Conservation (phyloP, 768 basidiomycete genomes). For the Lactifluus subvellereus region DNA sequence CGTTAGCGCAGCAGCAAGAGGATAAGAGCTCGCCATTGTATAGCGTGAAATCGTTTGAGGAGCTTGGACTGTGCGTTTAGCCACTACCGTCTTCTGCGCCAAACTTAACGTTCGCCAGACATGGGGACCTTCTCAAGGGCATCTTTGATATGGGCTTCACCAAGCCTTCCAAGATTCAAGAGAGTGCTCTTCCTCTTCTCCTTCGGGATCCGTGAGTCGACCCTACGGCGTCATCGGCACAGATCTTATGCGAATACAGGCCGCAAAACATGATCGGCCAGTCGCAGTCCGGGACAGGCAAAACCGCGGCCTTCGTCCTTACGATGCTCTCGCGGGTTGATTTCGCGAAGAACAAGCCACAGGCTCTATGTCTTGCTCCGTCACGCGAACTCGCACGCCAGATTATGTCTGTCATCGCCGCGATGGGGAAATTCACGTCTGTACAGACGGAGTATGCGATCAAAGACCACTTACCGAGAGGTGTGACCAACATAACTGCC, state of each 20-base stretch:
- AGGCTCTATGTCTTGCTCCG: slow-evolving; percentile 97
- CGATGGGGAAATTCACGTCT: slow-evolving; percentile 92
- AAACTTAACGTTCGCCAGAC: slow-evolving; percentile 39
- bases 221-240: background rate
- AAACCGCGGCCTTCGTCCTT: slow-evolving; percentile 96
- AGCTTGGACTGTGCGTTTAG: slow-evolving; percentile 83
- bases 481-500: slow-evolving; percentile 64
- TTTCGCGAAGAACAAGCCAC: slow-evolving; percentile 73
- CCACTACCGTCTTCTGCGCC: slow-evolving; percentile 48
- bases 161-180: slow-evolving; percentile 98
- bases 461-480: slow-evolving; percentile 72
- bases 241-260: slow-evolving; percentile 39
- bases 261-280: slow-evolving; percentile 98
- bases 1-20: slow-evolving; percentile 91
- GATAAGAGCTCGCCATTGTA: slow-evolving; percentile 95
- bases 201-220: slow-evolving; percentile 77
- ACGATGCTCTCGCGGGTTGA: slow-evolving; percentile 96
- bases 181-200: slow-evolving; percentile 88
- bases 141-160: slow-evolving; percentile 94
- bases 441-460: slow-evolving; percentile 96
- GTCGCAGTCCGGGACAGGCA: slow-evolving; percentile 98
- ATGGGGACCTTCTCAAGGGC: slow-evolving; percentile 85
- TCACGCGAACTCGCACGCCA: slow-evolving; percentile 96
- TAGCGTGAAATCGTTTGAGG: slow-evolving; percentile 91
- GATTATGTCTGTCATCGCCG: slow-evolving; percentile 90